Evolutionary conservation across 768 basidiomycete species (phyloP).

Genomic region (Dacryopinax spathularia): DNA sequence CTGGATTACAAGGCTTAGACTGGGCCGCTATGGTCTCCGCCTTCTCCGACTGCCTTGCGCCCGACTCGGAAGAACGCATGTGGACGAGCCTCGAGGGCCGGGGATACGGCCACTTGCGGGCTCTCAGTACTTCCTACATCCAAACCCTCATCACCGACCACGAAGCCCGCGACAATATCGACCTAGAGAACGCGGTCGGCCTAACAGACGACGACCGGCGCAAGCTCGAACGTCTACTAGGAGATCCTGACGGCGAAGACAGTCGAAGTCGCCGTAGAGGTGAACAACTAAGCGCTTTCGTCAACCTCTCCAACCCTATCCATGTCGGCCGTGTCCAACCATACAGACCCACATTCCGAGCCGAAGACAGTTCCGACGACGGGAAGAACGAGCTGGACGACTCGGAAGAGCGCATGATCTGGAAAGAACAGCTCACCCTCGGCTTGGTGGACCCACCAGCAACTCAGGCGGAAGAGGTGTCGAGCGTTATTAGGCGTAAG

Average conservation of each 20-base stretch:
- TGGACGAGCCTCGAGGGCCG: background rate
- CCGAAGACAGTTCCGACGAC: background rate
- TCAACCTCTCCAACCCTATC: background rate
- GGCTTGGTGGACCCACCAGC: background rate
- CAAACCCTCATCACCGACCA: background rate
- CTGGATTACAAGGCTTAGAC: constrained; percentile 41
- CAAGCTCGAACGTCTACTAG: background rate
- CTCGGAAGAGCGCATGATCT: background rate
- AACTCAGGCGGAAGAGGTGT: background rate
- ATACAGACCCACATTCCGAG: background rate
- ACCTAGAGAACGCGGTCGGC: background rate
- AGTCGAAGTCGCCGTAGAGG: background rate
- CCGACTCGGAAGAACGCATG: constrained; percentile 20
- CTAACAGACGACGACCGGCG: background rate
- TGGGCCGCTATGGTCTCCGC: constrained; percentile 57
- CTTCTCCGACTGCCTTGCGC: constrained; percentile 45
- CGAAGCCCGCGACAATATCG: background rate
- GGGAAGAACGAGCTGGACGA: background rate
- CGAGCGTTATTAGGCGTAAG: background rate
- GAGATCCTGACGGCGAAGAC: background rate
- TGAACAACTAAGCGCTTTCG: background rate
- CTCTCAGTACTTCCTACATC: background rate
- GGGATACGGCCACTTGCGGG: background rate
- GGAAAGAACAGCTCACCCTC: background rate
- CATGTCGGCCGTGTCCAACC: background rate